Evolutionary conservation across 495 filamentous ascomycete species (phyloP).

Genomic region (Lineolata rhizophorae): DNA sequence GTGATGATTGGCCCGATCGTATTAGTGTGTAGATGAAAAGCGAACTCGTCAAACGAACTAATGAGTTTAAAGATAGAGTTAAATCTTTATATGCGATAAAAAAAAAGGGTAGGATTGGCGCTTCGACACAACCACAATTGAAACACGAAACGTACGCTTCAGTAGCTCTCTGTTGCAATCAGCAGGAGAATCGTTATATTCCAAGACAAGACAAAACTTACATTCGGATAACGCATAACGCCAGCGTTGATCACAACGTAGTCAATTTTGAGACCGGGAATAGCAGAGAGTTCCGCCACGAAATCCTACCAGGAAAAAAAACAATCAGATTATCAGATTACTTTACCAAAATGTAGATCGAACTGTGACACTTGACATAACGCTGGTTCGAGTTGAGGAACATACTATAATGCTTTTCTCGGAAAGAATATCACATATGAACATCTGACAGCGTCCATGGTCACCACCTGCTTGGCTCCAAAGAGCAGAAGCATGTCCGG

Average conservation of each 20-base stretch:
- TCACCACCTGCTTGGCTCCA: slow-evolving; percentile 20
- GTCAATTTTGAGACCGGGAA: slow-evolving; percentile 20
- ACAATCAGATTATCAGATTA: slow-evolving; percentile 1
- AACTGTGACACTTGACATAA: too few species aligned
- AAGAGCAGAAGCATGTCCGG: slow-evolving; percentile 19
- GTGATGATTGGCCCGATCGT: slow-evolving; percentile 33
- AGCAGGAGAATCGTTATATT: slow-evolving; percentile 3
- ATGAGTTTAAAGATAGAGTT: background rate
- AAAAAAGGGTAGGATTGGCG: background rate
- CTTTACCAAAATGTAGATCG: too few species aligned
- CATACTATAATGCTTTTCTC: slow-evolving; percentile 28
- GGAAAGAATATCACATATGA: slow-evolving; percentile 27
- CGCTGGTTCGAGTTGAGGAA: slow-evolving; percentile 6
- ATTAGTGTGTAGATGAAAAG: slow-evolving; percentile 32
- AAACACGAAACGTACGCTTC: slow-evolving; percentile 25
- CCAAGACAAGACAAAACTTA: slow-evolving; percentile 9
- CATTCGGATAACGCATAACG: slow-evolving; percentile 33
- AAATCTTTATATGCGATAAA: background rate
- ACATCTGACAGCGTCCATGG: slow-evolving; percentile 21
- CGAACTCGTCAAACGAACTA: slow-evolving; percentile 28
- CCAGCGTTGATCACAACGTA: slow-evolving; percentile 34
- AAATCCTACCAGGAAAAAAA: slow-evolving; percentile 9
- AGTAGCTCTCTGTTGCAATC: slow-evolving; percentile 25
- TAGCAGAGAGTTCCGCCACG: slow-evolving; percentile 14
- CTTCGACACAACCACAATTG: background rate